Evolutionary conservation across 805 yeast species (phyloP), one percentile per base, ranked within the genome.

Genomic region (Tetrapisispora namnaoensis): DNA sequence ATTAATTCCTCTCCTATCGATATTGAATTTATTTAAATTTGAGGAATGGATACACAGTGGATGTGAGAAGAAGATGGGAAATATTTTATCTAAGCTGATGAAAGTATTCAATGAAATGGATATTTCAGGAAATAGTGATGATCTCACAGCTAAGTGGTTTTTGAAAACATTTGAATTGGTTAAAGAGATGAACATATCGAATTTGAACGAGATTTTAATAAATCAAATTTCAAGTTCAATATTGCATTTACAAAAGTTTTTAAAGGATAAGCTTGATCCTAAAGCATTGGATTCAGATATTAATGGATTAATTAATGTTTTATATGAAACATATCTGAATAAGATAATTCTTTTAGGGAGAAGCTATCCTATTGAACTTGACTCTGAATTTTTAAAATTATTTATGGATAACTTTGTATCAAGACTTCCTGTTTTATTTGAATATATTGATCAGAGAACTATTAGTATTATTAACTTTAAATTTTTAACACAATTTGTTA

Each of bases 1-100:
- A 18, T 47, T 59, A 18, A 44, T 52, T 2, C 58, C 62, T 8
- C 46, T 61, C 8, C 48, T 60, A n/a, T 53, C 57, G 16, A 56
- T 62, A 11, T 58, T 60, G 37, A 55, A 52, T 18, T 45, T 63
- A 28, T 62, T 62, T 38, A 39, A 53, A 4, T 54, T 54, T 45
- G 67, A 63, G 34, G 66, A 61, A 37, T 65, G 69, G 69, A 55
- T 59, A 21, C 56, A 57, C 28, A 50, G 56, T 32, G 62, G 61
- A 2, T 32, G 45, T 42, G 65, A 62, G 44, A 54, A 56, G 32
- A 53, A 46, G 17, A 40, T 65, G n/a, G 42, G 46, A 11, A 53
- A 50, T 8, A 53, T 60, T 16, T 49, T 54, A 9, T 49, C 51
- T 14, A 52, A 51, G 22, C 51, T 62, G 6, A 47, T 58, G 20